Evolutionary conservation across 306 rosid species (phyloP).

Genomic region (Trifolium repens): DNA sequence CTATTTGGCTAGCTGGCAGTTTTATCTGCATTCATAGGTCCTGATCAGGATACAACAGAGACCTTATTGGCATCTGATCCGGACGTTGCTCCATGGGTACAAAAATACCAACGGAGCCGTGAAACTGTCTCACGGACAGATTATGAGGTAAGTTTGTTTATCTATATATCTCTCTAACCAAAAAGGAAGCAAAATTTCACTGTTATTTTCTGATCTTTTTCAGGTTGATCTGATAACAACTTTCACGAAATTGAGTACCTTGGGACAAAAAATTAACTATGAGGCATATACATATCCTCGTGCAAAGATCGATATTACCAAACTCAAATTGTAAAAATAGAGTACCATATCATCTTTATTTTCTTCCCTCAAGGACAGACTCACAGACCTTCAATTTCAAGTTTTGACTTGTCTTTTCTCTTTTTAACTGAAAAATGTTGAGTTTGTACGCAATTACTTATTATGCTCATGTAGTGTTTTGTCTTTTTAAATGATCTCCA

Average conservation of each 20-base stretch:
- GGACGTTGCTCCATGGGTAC: slow-evolving; percentile 87
- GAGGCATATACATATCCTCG: slow-evolving; percentile 83
- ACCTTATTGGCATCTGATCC: slow-evolving; percentile 76
- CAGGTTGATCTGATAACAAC: slow-evolving; percentile 95
- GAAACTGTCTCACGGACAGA: slow-evolving; percentile 95
- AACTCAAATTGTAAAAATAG: slow-evolving; percentile 73
- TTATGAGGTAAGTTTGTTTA: slow-evolving; percentile 67
- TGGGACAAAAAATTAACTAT: slow-evolving; percentile 86
- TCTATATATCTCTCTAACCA: not conserved
- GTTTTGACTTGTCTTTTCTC: slow-evolving; percentile 31
- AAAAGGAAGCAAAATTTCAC: slow-evolving; percentile 25
- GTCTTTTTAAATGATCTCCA: too few relatives aligned
- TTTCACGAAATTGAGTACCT: slow-evolving; percentile 74
- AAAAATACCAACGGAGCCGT: slow-evolving; percentile 88
- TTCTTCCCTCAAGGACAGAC: not conserved
- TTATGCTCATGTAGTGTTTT: slow-evolving; percentile 3
- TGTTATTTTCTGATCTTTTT: slow-evolving; percentile 24
- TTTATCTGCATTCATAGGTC: slow-evolving; percentile 87
- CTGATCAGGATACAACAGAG: slow-evolving; percentile 84
- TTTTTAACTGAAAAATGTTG: slow-evolving; percentile 22
- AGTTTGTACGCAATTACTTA: slow-evolving; percentile 11
- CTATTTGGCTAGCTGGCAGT: slow-evolving; percentile 75
- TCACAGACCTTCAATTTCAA: slow-evolving; percentile 31
- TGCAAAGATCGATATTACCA: slow-evolving; percentile 65
- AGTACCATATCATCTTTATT: slow-evolving; percentile 2